Base-by-base conservation (phyloP, 1,139 yeast species). In the Taphrina flavorubra region DNA sequence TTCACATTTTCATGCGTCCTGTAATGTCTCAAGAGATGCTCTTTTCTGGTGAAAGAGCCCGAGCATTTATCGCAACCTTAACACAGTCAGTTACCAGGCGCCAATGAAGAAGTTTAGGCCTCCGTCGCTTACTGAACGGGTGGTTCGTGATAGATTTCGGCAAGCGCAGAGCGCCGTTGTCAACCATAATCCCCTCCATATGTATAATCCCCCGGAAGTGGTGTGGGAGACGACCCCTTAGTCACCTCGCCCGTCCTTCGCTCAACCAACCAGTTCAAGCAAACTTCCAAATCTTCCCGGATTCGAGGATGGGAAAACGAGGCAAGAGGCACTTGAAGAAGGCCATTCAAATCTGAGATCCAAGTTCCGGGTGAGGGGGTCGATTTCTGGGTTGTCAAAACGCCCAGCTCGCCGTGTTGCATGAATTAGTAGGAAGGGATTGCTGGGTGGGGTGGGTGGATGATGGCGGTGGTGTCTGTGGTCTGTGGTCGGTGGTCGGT, bases 1-100 rank as follows among this genome's bases (percentile, higher is more conserved):
- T 92, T 94, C 77, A 94, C 99, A 77, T 92, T 91, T 3, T 99
- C 94, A 77, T 94, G 99, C 1, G 96, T 88, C 60, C 98, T 82
- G 77, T 92, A 96, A 76, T 94, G 99, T 71, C 99, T 85, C 77
- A 92, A 86, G 74, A 94, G 83, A 78, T 94, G 99, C 78, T 94
- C 99, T 69, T 91, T 83, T 65, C 99, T 83, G 1, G 97, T 98
- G 83, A 94, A 94, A 1, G 97, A 97, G 72, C 99, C 83, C 0
- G 98, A 90, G 78, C 99, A 94, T 10, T 89, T 89, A 37, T 87
- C 84, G 77, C 99, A 94, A 44, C 53, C 62, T 58, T 10, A 5
- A 44, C 2, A n/a, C 18, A n/a, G 47, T 44, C 47, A 44, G 47
- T n/a, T 6, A 14, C 18, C 8, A 39, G 47, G n/a, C 47, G 42